phyloP scores from a whole-genome alignment of 2,329 filamentous ascomycete species.

The Pestalotiopsis sp. region DNA sequence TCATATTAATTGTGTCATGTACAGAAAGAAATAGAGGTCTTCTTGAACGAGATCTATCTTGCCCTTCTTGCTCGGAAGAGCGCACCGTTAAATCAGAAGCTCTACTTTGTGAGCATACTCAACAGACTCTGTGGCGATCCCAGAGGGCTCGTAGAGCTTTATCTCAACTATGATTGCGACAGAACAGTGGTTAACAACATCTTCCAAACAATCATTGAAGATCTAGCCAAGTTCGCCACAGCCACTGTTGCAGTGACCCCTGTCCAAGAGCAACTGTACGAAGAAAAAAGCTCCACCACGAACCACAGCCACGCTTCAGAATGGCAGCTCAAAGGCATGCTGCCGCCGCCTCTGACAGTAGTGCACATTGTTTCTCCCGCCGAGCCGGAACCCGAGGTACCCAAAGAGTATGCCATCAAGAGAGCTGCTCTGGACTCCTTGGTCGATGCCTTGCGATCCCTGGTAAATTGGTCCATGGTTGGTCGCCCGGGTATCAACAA shows the following conservation, averaged over 20 bases:
- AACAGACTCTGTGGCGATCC: constrained; percentile 84
- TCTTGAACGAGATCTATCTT: constrained; percentile 95
- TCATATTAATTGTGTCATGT: constrained; percentile 24
- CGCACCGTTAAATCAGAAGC: constrained; percentile 86
- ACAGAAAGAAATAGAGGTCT: constrained; percentile 95
- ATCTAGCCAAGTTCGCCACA: constrained; percentile 85
- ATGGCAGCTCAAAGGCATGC: constrained; percentile 83
- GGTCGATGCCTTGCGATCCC: constrained; percentile 83
- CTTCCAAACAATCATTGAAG: constrained; percentile 93
- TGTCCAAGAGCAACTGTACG: constrained; percentile 81
- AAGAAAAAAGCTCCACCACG: constrained; percentile 71
- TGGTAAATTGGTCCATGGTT: constrained; percentile 85
- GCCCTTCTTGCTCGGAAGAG: constrained; percentile 86
- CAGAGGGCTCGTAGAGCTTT: constrained; percentile 87
- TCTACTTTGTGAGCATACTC: constrained; percentile 85
- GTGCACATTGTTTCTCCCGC: constrained; percentile 66
- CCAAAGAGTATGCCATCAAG: constrained; percentile 89
- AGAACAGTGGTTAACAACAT: constrained; percentile 96
- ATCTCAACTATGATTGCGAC: constrained; percentile 98
- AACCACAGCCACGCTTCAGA: constrained; percentile 58
- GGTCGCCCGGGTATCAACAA: constrained; percentile 63
- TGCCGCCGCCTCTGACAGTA: constrained; percentile 85
- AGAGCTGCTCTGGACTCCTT: constrained; percentile 85
- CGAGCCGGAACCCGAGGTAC: constrained; percentile 70
- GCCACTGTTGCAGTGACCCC: constrained; percentile 74